Conservation (phyloP, 78 protist genomes). For the Dictyostelium brefeldianum region DNA sequence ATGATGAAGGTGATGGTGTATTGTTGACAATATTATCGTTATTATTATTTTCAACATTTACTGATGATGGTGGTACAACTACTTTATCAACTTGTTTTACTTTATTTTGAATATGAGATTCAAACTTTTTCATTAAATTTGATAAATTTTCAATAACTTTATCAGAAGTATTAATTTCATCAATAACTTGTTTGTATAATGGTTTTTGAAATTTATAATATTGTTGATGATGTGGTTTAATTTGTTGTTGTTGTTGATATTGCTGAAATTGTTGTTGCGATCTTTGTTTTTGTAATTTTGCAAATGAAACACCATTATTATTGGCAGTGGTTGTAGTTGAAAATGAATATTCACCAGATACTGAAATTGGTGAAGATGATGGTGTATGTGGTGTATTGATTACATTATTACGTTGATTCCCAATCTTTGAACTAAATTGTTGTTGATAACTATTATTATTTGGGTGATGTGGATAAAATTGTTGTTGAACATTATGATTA, state of each 20-base stretch:
- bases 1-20: neutral
- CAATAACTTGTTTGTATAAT: neutral
- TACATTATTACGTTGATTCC: neutral
- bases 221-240: neutral
- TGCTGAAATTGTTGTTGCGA: constrained; percentile 24
- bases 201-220: neutral
- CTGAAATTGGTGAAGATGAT: constrained; percentile 43
- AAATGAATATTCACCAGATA: constrained; percentile 26
- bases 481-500: neutral
- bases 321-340: neutral
- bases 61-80: neutral
- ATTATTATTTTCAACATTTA: neutral
- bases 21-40: no score
- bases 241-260: constrained; percentile 42
- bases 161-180: constrained; percentile 19
- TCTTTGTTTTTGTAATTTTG: constrained; percentile 19
- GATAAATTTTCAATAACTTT: constrained; percentile 18
- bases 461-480: neutral
- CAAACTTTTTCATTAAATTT: constrained; percentile 3
- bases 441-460: neutral
- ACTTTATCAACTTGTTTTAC: constrained; percentile 2
- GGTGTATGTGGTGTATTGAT: constrained; percentile 39
- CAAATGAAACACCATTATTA: neutral
- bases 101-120: neutral
- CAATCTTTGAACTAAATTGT: neutral